These are phyloP conservation scores for Colletotrichum sp. DNA, from an alignment of 2,329 filamentous ascomycete genomes.

Conservation along the genomic window DNA sequence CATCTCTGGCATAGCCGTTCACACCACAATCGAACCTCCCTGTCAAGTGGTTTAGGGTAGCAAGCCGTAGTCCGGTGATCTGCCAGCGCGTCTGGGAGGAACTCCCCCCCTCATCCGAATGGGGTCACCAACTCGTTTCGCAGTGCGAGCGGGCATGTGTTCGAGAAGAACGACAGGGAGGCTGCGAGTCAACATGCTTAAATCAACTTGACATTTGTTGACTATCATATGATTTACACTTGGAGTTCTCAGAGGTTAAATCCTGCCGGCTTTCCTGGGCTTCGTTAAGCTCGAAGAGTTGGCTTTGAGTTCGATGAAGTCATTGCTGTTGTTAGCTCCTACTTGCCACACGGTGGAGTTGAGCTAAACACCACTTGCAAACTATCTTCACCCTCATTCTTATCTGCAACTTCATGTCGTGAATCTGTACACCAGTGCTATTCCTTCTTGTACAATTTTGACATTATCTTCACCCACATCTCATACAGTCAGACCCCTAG, in stretches of 20 bases:
- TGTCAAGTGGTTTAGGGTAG: not conserved
- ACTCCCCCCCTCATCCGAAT: slow-evolving; percentile 3
- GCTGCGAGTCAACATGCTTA: not conserved
- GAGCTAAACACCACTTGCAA: not conserved
- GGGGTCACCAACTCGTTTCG: slow-evolving; percentile 5
- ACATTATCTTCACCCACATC: not conserved
- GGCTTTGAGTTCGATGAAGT: slow-evolving; percentile 11
- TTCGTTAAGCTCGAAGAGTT: not conserved
- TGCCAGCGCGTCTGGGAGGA: not conserved
- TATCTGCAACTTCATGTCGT: not conserved
- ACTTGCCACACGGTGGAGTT: not conserved
- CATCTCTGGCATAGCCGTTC: not conserved
- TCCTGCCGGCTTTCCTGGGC: not conserved
- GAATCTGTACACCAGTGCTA: not conserved
- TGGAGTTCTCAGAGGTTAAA: not conserved
- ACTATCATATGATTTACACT: not conserved
- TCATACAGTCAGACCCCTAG: not conserved
- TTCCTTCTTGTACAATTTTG: not conserved
- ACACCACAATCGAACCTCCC: not conserved
- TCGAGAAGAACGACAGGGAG: not conserved
- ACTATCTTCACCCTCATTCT: not conserved
- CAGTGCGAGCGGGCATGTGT: not conserved
- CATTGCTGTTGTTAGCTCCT: not conserved
- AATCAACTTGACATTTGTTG: not conserved
- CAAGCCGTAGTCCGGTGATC: not conserved